Evolutionary conservation across 495 filamentous ascomycete genomes (phyloP), one percentile per base, ranked within the genome.

Genomic region (Aspergillus mulundensis): DNA sequence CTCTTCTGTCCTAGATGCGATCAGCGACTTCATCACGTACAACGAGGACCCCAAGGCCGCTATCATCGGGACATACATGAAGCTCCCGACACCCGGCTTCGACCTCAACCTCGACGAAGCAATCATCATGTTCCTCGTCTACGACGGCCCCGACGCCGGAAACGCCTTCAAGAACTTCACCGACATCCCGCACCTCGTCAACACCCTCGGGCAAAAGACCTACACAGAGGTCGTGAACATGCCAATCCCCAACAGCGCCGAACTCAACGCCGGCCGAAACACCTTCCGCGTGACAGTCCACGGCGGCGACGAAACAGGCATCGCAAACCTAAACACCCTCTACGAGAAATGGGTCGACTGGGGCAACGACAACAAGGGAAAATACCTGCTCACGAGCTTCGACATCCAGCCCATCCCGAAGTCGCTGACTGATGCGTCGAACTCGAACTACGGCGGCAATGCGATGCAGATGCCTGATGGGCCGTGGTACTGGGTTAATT

Each of bases 51-150:
- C 53, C 53, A 56, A 56, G 24, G 53, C 45, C 20, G 53, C 53
- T 12, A 56, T 56, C 36, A 56, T 56, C 45, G 53, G 53, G 15
- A 56, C 53, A 0, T 56, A 56, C 53, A 50, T 49, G 53, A 56
- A 56, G 14, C 45, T 56, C 1, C 45, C 45, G 4, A 56, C 53
- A 1, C 53, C 53, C 0, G 53, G 38, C 1, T 16, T 56, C 0
- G 36, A 28, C 10, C 44, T 49, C 1, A 56, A 56, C 15, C 53
- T 56, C 43, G 53, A 56, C 45, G 53, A 56, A 15, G 32, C 43
- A 5, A 56, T 56, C 44, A 21, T 56, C 32, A 40, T 56, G 21
- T 56, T 56, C 53, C 44, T 56, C 4, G 53, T 56, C 7, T 56
- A 56, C 15, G 53, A 56, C 18, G 53, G 53, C 34, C 20, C 20